A percentile compares a stretch with the other conserved stretches of the same genome.
Conservation (phyloP, 164 flowering plant genomes). For the Stephania japonica region DNA sequence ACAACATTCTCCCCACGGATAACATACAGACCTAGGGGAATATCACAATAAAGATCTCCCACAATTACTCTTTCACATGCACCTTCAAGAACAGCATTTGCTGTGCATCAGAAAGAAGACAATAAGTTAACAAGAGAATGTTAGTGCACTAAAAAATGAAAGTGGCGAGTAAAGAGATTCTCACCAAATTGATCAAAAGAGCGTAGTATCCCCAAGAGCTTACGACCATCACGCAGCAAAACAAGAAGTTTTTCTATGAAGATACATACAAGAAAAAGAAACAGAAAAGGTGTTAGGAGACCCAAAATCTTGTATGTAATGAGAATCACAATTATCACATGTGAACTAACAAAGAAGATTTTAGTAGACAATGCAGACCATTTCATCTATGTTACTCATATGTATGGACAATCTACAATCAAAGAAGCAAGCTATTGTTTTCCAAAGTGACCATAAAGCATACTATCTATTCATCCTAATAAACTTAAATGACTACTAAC, state of each 20-base stretch:
- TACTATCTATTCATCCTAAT: neutral
- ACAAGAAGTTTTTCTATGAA: conserved; percentile 42
- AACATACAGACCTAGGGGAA: conserved; percentile 40
- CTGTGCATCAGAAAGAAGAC: conserved; percentile 16
- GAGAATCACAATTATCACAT: neutral
- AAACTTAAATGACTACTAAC: no score
- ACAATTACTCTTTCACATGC: conserved; percentile 50
- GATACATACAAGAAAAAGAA: neutral
- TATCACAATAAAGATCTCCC: conserved; percentile 46
- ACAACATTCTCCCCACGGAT: conserved; percentile 54
- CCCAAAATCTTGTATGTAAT: neutral
- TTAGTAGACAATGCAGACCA: neutral
- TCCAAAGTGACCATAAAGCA: neutral
- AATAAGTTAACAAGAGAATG: neutral
- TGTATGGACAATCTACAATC: neutral
- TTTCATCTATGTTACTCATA: neutral
- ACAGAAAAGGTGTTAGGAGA: neutral
- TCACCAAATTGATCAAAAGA: conserved; percentile 52
- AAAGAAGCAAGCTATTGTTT: neutral
- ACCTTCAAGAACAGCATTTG: conserved; percentile 50
- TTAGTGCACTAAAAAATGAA: neutral
- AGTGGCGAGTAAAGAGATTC: neutral
- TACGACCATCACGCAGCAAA: conserved; percentile 46
- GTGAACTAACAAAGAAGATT: neutral
- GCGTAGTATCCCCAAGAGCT: conserved; percentile 40